Evolutionary conservation across 805 yeast species (phyloP).

Genomic region (Lachancea thermotolerans): DNA sequence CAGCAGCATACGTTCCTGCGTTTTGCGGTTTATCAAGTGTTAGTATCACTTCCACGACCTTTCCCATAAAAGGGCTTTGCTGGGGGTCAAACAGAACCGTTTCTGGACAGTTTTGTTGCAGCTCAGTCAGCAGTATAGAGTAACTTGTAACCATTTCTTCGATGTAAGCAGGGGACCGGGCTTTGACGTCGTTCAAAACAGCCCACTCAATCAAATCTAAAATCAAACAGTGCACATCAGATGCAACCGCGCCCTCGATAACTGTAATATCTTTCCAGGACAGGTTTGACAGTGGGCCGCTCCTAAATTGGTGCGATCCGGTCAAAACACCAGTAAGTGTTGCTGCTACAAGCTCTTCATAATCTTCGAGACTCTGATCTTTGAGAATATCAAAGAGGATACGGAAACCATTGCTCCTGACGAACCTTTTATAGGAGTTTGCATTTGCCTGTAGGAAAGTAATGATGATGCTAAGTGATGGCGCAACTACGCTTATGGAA

Average conservation of each 20-base stretch:
- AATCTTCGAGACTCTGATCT: constrained; percentile 30
- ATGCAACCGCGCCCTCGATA: neutral
- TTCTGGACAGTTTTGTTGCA: constrained; percentile 26
- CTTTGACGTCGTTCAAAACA: constrained; percentile 30
- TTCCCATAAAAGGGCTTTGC: constrained; percentile 17
- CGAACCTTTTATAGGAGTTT: constrained; percentile 42
- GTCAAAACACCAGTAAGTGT: constrained; percentile 35
- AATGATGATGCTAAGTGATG: constrained; percentile 39
- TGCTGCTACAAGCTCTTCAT: constrained; percentile 38
- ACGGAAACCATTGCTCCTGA: constrained; percentile 42
- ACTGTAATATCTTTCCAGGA: neutral
- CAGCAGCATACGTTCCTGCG: constrained; percentile 24
- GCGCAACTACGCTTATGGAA: neutral
- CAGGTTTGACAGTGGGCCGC: neutral
- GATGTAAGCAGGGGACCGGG: constrained; percentile 33
- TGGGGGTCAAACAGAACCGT: constrained; percentile 29
- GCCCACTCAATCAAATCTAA: constrained; percentile 34
- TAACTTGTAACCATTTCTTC: constrained; percentile 26
- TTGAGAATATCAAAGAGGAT: constrained; percentile 39
- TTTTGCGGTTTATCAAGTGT: constrained; percentile 31
- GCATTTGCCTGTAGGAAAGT: constrained; percentile 44
- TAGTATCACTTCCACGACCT: constrained; percentile 26
- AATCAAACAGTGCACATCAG: constrained; percentile 17
- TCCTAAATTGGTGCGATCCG: neutral
- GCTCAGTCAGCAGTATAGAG: constrained; percentile 15